Evolutionary conservation across 306 rosid species (phyloP).

Genomic region (Rosa rugosa): DNA sequence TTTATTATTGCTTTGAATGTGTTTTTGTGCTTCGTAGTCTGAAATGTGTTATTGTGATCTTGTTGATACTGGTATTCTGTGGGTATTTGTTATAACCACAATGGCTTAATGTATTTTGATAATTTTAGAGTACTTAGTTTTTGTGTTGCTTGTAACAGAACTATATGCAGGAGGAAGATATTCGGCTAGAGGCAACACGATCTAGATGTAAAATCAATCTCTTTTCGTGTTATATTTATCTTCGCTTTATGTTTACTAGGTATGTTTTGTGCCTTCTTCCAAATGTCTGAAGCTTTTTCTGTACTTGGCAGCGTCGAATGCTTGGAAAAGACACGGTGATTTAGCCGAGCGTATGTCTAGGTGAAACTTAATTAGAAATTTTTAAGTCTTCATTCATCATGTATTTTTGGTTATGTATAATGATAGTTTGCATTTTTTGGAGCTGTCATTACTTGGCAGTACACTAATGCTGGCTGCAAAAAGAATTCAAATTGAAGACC

Average conservation of each 20-base stretch:
- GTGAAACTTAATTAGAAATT: conserved; percentile 30
- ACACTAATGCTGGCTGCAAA: neutral
- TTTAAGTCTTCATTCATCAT: conserved; percentile 5
- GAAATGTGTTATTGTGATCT: neutral
- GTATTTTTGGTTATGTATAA: neutral
- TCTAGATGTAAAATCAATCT: conserved; percentile 54
- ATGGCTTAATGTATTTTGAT: too few relatives aligned
- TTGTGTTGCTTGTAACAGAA: conserved; percentile 42
- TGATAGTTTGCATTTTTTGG: neutral
- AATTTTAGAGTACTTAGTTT: neutral
- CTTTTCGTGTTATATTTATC: conserved; percentile 23
- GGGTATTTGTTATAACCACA: too few relatives aligned
- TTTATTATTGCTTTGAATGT: neutral
- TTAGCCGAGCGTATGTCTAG: conserved; percentile 86
- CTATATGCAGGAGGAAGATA: conserved; percentile 72
- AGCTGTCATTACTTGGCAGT: neutral
- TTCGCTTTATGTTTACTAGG: neutral
- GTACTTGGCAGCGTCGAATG: conserved; percentile 57
- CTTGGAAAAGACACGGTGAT: conserved; percentile 76
- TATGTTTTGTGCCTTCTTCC: conserved; percentile 12
- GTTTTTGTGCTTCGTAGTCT: neutral
- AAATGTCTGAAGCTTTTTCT: conserved; percentile 24
- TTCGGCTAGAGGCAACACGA: conserved; percentile 69
- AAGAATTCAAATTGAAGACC: too few relatives aligned
- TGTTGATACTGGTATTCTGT: neutral